A percentile compares a stretch with the other conserved stretches of the same genome.
Conservation (phyloP, 225 moss, liverwort and hornwort species). For the Marchantia paleacea region DNA sequence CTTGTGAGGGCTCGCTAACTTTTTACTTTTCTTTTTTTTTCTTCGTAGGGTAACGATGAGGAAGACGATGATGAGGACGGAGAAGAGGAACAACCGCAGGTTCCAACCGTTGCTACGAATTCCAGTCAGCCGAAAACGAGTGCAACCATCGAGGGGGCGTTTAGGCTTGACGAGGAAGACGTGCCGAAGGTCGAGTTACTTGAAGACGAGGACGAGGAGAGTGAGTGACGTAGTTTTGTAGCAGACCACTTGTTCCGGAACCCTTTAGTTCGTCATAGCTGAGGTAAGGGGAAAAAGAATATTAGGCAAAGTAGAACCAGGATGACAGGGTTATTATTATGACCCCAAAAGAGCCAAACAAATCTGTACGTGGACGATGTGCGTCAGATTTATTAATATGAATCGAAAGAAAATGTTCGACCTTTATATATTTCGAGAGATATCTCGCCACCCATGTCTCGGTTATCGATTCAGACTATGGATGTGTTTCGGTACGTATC, state of each 20-base stretch:
- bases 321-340: neutral
- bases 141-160: neutral
- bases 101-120: neutral
- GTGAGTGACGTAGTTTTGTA: neutral
- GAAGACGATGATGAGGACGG: constrained; percentile 2
- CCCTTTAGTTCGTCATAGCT: neutral
- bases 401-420: no score
- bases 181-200: constrained; percentile 13
- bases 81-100: neutral
- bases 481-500: no score
- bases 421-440: no score
- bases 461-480: no score
- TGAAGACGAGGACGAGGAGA: constrained; percentile 9
- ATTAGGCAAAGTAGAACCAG: neutral
- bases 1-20: no score
- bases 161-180: neutral
- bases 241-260: neutral
- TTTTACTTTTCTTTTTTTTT: neutral
- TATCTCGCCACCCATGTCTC: no score
- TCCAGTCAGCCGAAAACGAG: neutral
- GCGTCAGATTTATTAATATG: no score
- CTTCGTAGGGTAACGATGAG: constrained; percentile 9
- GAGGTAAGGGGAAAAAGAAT: neutral
- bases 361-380: neutral
- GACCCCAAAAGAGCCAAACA: neutral